These are phyloP conservation scores for Helicocarpus griseus DNA, from an alignment of 2,329 filamentous ascomycete species.

Conservation along the genomic window DNA sequence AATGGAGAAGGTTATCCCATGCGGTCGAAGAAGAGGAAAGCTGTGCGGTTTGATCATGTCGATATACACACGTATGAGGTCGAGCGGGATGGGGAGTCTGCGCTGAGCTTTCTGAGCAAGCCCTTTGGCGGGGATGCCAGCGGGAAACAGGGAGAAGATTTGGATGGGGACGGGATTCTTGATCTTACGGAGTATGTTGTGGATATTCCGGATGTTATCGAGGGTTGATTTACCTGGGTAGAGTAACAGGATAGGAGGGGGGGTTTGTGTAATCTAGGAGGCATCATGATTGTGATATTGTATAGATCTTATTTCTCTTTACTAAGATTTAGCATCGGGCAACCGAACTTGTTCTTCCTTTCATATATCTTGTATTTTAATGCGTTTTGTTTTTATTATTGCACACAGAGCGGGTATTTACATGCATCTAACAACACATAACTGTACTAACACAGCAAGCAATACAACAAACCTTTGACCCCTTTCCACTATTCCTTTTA, in stretches of 20 bases:
- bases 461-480: slow-evolving; percentile 3
- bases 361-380: background rate
- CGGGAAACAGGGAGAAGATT: slow-evolving; percentile 39
- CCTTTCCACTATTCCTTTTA: too few species aligned
- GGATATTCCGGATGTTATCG: slow-evolving; percentile 1
- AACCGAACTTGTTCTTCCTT: background rate
- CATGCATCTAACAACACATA: background rate
- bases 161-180: slow-evolving; percentile 41
- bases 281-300: too few species aligned
- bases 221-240: slow-evolving; percentile 1
- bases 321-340: too few species aligned
- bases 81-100: background rate
- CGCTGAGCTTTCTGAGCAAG: background rate
- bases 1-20: too few species aligned
- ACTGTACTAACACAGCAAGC: background rate
- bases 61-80: slow-evolving; percentile 5
- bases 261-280: background rate
- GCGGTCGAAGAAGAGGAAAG: background rate
- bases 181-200: slow-evolving; percentile 1
- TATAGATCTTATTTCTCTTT: background rate
- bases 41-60: slow-evolving; percentile 4
- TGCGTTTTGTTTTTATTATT: background rate
- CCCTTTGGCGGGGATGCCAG: background rate
- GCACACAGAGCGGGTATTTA: background rate
- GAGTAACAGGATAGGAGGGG: too few species aligned